These are phyloP conservation scores for Backusella westeae DNA, from an alignment of 192 early-diverging fungal genomes.

Conservation along the genomic window DNA sequence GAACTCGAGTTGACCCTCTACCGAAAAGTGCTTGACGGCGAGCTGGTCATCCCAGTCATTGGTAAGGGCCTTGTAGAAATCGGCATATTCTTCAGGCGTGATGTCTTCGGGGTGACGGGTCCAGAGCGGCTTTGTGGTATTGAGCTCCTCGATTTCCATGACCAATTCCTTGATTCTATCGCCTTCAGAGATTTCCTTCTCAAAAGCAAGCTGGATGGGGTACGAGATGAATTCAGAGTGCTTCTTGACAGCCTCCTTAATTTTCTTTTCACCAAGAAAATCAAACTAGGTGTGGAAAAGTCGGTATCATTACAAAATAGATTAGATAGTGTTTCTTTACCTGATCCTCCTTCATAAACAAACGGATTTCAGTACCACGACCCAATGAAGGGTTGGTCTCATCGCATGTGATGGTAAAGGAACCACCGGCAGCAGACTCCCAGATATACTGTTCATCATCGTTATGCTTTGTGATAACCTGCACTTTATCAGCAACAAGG, in stretches of 20 bases:
- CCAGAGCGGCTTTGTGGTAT: constrained; percentile 99
- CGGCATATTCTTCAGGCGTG: constrained; percentile 91
- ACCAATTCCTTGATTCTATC: constrained; percentile 67
- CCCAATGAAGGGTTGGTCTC: constrained; percentile 84
- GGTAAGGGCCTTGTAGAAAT: constrained; percentile 98
- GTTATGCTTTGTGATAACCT: constrained; percentile 95
- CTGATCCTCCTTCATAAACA: constrained; percentile 97
- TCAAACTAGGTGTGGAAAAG: constrained; percentile 21
- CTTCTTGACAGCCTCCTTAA: constrained; percentile 99
- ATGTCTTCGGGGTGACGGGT: constrained; percentile 98
- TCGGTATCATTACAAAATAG: not conserved
- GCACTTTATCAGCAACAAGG: constrained; percentile 96
- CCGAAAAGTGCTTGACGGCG: constrained; percentile 97
- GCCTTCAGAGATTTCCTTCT: constrained; percentile 78
- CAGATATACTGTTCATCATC: constrained; percentile 96
- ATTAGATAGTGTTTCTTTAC: not conserved
- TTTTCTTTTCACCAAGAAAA: constrained; percentile 98
- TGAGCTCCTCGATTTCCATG: constrained; percentile 90
- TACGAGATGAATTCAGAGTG: constrained; percentile 99
- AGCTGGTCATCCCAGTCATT: constrained; percentile 99
- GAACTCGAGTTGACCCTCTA: constrained; percentile 99
- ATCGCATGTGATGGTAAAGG: constrained; percentile 93
- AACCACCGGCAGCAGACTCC: constrained; percentile 86
- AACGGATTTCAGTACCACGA: constrained; percentile 92
- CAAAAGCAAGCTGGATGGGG: constrained; percentile 94